These are phyloP conservation scores for Suillus spraguei DNA, from an alignment of 768 basidiomycete species.

Conservation along the genomic window DNA sequence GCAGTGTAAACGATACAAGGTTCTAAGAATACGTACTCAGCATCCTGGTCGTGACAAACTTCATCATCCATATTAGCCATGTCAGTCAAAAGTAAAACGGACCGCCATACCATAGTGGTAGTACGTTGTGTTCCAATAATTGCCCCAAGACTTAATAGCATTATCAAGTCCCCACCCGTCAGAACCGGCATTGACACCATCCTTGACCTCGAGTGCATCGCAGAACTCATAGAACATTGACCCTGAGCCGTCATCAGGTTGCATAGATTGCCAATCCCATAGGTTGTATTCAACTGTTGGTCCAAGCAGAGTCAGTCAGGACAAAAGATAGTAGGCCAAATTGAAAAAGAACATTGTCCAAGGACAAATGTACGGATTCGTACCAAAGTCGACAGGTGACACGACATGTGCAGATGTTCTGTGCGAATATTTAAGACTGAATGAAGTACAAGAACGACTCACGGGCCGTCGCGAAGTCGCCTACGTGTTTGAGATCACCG, in stretches of 20 bases:
- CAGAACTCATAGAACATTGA: conserved; percentile 41
- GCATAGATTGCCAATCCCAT: conserved; percentile 70
- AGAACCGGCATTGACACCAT: conserved; percentile 42
- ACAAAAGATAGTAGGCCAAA: background rate
- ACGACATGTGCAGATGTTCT: background rate
- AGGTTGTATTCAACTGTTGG: conserved; percentile 36
- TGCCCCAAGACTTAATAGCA: conserved; percentile 62
- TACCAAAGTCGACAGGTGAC: background rate
- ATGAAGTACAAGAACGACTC: conserved; percentile 18
- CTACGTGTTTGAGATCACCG: conserved; percentile 54
- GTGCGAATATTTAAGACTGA: background rate
- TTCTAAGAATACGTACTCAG: conserved; percentile 43
- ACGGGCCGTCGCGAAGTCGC: conserved; percentile 69
- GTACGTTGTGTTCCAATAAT: conserved; percentile 57
- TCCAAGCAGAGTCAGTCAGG: background rate
- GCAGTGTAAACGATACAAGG: background rate
- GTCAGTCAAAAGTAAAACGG: background rate
- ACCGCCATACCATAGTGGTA: conserved; percentile 43
- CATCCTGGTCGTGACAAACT: conserved; percentile 55
- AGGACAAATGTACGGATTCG: background rate
- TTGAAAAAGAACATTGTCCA: background rate
- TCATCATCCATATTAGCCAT: conserved; percentile 9
- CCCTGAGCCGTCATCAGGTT: conserved; percentile 47
- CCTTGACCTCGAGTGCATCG: conserved; percentile 41
- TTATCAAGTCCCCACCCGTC: conserved; percentile 64